These are phyloP conservation scores for Hypoxylon sp. DNA, from an alignment of 2,329 filamentous ascomycete genomes.

Conservation along the genomic window DNA sequence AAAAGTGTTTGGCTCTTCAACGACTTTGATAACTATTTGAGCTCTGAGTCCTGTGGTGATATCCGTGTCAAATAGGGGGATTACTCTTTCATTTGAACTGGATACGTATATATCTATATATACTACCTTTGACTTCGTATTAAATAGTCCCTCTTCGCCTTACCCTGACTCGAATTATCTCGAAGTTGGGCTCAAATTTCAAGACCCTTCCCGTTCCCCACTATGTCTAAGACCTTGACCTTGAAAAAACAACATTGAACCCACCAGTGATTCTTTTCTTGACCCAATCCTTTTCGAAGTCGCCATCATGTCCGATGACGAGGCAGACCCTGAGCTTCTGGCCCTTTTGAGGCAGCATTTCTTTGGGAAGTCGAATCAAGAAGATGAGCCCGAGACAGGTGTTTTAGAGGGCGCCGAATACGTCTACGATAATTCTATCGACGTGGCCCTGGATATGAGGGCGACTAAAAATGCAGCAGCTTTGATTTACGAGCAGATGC, in stretches of 20 bases:
- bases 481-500: slow-evolving; percentile 85
- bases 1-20: background rate
- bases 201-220: slow-evolving; percentile 23
- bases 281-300: background rate
- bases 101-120: background rate
- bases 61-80: background rate
- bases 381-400: slow-evolving; percentile 79
- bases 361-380: slow-evolving; percentile 68
- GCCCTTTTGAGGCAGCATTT: slow-evolving; percentile 87
- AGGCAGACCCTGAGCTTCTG: slow-evolving; percentile 88
- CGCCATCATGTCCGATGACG: slow-evolving; percentile 87
- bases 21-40: slow-evolving; percentile 7
- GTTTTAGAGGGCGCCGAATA: slow-evolving; percentile 87
- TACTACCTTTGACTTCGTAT: slow-evolving; percentile 10
- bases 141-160: slow-evolving; percentile 1
- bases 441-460: slow-evolving; percentile 88
- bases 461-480: slow-evolving; percentile 86
- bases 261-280: slow-evolving; percentile 12
- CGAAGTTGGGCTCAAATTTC: slow-evolving; percentile 37
- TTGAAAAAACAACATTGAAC: slow-evolving; percentile 22
- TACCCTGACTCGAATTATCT: background rate
- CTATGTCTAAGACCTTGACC: slow-evolving; percentile 21
- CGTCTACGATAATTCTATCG: slow-evolving; percentile 92
- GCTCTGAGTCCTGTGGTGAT: background rate
- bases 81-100: slow-evolving; percentile 11